Conservation (phyloP, 2,329 filamentous ascomycete genomes). For the Monosporascus sp. region DNA sequence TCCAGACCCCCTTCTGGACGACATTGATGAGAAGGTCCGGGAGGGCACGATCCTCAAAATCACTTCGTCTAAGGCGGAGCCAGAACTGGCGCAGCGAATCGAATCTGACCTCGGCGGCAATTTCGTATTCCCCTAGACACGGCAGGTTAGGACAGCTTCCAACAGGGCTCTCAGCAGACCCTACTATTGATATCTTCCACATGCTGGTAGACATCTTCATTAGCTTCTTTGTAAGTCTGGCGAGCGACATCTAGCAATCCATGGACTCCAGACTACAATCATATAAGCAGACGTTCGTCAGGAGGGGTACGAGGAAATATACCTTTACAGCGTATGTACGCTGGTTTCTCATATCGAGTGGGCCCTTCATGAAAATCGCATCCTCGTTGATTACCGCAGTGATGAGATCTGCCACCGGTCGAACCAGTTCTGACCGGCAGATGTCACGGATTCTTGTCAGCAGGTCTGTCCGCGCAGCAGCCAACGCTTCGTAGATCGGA, state of each 20-base stretch:
- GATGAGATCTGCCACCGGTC: constrained; percentile 60
- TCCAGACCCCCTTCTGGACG: constrained; percentile 62
- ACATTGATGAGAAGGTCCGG: constrained; percentile 74
- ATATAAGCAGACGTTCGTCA: constrained; percentile 12
- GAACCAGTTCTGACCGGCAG: constrained; percentile 59
- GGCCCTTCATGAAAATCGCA: constrained; percentile 69
- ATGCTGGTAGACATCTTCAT: constrained; percentile 68
- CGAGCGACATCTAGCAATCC: constrained; percentile 84
- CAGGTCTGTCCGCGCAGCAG: constrained; percentile 57
- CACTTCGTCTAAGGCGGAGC: constrained; percentile 57
- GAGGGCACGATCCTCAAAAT: constrained; percentile 56
- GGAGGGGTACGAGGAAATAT: constrained; percentile 3
- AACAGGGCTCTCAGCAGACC: constrained; percentile 13
- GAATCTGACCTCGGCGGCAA: constrained; percentile 65
- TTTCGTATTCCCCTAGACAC: constrained; percentile 45
- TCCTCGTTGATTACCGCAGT: constrained; percentile 71
- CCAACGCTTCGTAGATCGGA: constrained; percentile 63
- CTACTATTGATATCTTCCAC: constrained; percentile 62
- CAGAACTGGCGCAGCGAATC: constrained; percentile 77
- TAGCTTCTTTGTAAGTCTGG: constrained; percentile 85
- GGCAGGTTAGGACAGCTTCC: background rate
- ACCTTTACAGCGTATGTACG: constrained; percentile 83
- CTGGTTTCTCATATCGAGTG: constrained; percentile 84
- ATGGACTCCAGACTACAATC: constrained; percentile 64
- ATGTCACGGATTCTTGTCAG: constrained; percentile 63